A percentile compares a stretch with the other conserved stretches of the same genome.
phyloP scores from a whole-genome alignment of 768 basidiomycete genomes.

The Tubosaeta sp. region DNA sequence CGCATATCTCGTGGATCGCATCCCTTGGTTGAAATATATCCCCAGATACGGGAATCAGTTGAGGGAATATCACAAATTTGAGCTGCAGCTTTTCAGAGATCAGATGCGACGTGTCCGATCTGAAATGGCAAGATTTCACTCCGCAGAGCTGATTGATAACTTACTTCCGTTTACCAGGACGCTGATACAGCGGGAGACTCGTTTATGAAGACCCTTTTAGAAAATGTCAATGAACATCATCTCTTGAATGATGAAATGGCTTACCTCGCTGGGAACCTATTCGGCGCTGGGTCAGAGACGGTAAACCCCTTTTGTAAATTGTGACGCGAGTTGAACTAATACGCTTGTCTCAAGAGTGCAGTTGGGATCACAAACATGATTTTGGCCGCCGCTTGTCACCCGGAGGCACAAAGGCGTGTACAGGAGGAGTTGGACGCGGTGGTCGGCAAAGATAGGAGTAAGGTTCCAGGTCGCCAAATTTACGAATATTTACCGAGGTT shows the following conservation, averaged over 20 bases:
- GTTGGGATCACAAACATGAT: constrained; percentile 47
- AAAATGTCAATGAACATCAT: constrained; percentile 41
- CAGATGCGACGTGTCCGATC: constrained; percentile 43
- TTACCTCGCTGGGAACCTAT: constrained; percentile 56
- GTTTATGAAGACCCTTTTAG: constrained; percentile 51
- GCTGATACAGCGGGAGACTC: constrained; percentile 15
- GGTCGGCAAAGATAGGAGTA: constrained; percentile 37
- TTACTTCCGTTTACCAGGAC: constrained; percentile 3
- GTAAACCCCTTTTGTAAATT: constrained; percentile 7
- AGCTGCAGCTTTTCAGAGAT: constrained; percentile 44
- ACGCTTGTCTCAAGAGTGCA: constrained; percentile 32
- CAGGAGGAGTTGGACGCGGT: constrained; percentile 53
- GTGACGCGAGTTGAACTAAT: background rate
- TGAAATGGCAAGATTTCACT: constrained; percentile 34
- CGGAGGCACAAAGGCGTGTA: constrained; percentile 44
- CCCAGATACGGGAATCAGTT: constrained; percentile 56
- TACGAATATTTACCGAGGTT: background rate
- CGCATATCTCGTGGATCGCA: constrained; percentile 31
- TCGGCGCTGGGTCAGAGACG: constrained; percentile 59
- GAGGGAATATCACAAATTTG: constrained; percentile 46
- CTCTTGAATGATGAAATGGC: constrained; percentile 51
- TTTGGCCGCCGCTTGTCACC: constrained; percentile 51
- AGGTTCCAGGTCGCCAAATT: background rate
- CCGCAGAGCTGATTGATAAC: too few relatives aligned
- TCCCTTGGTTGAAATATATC: constrained; percentile 38